Percentiles rank a stretch among this genome's conserved stretches.
Conservation (phyloP, 2,329 filamentous ascomycete genomes). For the Colletotrichum lupini region DNA sequence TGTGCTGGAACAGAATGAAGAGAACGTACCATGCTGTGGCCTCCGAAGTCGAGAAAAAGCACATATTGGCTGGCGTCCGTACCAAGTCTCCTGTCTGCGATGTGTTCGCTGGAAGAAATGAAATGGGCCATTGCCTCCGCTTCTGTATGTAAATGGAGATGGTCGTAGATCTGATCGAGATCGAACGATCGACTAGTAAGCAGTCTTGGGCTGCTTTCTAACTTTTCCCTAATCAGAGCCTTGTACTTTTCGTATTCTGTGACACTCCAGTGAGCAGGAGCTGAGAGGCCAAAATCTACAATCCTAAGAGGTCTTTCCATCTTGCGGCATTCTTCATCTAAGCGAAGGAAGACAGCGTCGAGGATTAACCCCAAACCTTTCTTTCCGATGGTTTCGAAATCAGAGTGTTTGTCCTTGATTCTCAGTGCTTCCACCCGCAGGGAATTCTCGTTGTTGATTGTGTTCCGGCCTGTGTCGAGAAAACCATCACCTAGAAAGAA, state of each 20-base stretch:
- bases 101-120: not conserved
- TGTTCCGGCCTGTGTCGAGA: not conserved
- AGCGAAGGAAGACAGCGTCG: not conserved
- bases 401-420: not conserved
- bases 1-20: not conserved
- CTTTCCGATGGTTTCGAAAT: not conserved
- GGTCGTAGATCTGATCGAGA: not conserved
- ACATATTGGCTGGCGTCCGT: not conserved
- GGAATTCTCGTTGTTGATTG: constrained; percentile 11
- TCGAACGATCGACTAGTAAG: too few species aligned
- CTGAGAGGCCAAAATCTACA: not conserved
- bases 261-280: not conserved
- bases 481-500: not conserved
- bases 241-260: not conserved
- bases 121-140: constrained; percentile 19
- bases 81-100: not conserved
- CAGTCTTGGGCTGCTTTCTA: not conserved
- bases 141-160: constrained; percentile 23
- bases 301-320: not conserved
- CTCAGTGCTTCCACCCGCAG: constrained; percentile 21
- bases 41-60: constrained; percentile 31
- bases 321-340: not conserved
- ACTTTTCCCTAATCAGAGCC: not conserved
- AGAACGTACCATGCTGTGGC: constrained; percentile 26
- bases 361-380: not conserved